Evolutionary conservation across 75 land plant genomes (phyloP).

Genomic region (Sequoia sempervirens): DNA sequence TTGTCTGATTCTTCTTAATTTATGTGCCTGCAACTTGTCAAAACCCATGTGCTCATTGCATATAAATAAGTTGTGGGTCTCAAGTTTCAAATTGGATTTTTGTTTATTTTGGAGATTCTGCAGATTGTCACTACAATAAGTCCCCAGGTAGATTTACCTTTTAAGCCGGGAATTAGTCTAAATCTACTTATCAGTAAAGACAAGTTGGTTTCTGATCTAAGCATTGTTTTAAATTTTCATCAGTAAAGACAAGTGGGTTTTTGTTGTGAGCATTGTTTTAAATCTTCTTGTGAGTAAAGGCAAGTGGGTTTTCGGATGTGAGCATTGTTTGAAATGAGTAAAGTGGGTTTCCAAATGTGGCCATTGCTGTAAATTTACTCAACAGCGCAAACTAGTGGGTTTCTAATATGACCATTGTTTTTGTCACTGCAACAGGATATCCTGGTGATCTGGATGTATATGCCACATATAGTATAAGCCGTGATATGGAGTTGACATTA

Average conservation of each 20-base stretch:
- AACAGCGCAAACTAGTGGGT: background rate
- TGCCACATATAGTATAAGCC: slow-evolving; percentile 40
- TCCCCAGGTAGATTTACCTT: background rate
- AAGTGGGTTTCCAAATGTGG: background rate
- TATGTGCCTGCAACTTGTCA: background rate
- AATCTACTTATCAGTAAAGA: too few species aligned
- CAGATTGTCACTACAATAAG: background rate
- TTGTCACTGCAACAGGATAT: slow-evolving; percentile 33
- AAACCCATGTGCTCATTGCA: background rate
- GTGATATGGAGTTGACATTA: slow-evolving; percentile 25
- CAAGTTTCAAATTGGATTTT: background rate
- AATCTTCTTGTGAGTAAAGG: background rate
- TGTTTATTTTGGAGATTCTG: background rate
- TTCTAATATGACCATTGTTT: background rate
- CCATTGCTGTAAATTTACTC: background rate
- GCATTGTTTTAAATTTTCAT: background rate
- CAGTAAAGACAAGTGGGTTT: background rate
- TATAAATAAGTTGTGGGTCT: background rate
- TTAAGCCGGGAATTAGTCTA: background rate
- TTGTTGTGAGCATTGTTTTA: background rate
- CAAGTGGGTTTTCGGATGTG: too few species aligned
- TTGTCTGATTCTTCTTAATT: too few species aligned
- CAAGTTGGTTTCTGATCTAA: background rate
- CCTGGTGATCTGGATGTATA: slow-evolving; percentile 47
- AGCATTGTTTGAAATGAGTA: background rate